Evolutionary conservation across 140 eudicot genomes (phyloP), one percentile per base, ranked within the genome.

Genomic region (Oenanthe javanica): DNA sequence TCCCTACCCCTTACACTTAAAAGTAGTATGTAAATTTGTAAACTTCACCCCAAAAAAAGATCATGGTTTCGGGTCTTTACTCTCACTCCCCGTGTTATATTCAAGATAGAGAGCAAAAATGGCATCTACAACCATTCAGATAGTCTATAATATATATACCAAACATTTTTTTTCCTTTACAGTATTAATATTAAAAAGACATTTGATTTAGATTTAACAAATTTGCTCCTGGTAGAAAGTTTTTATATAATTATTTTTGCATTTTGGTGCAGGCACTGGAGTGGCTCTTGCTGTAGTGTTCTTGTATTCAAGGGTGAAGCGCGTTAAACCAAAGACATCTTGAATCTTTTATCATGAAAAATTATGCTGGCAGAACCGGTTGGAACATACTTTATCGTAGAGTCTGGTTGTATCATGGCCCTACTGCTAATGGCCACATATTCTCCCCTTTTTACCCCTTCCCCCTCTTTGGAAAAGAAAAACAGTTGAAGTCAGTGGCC

Each of bases 271-370:
- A 95, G 99, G 99, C 7, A 95, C 99, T 19, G 99, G 95, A 74
- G 85, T 95, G 67, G 99, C 97, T 69, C 97, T 95, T 80, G 97
- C 99, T 51, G 97, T 97, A 84, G 97, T 95, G 59, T 95, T 95
- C 83, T 82, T 95, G 81, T 95, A 95, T 86, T 95, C 97, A 19
- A 92, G 97, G 87, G 95, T 92, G 90, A 95, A 95, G 88, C 87
- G 97, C 77, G 72, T 94, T 27, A 92, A 89, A 89, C 87, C 99
- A 16, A 92, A 92, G 88, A 82, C 89, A 45, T 94, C 93, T 81
- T 94, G 77, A 92, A 79, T 61, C 75, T 52, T 48, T 73, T 2
- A 15, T 19, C 61, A 76, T 38, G 64, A 4, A 70, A 38, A 50
- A 48, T 79, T 83, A 78, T 81, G 80, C 63, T 84, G 85, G 76